Base-by-base conservation (phyloP, 2,329 filamentous ascomycete genomes). In the Cryphonectria radicalis region DNA sequence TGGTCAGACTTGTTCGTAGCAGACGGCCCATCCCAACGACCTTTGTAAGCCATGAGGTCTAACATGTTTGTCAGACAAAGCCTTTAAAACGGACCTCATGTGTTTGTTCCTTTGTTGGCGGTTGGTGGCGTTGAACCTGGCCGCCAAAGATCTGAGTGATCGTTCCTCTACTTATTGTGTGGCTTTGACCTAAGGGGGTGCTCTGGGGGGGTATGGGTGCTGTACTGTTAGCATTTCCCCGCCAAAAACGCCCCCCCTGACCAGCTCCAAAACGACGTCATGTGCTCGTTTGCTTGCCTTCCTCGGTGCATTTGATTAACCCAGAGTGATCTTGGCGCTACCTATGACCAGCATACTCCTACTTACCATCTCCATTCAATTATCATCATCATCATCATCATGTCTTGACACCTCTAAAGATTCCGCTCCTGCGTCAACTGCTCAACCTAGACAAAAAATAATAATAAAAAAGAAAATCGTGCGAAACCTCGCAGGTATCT, bases 261-360 rank as follows among this genome's bases (percentile, higher is more conserved):
- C 62, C n/a, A 46, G 19, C 40, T 28, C 37, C 32, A 46, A 64
- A 46, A 35, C 71, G 55, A 73, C 71, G 71, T 73, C 71, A 73
- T 71, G 69, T 66, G 69, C 50, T 59, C 43, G n/a, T 35, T 35
- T 50, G 50, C 19, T 63, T 66, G 62, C 62, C 65, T 63, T 57
- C 65, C 8, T n/a, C 28, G 35, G 43, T 67, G 62, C 43, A 64
- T 22, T 22, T 50, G 43, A 22, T 22, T 19, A 22, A 50, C 17
- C 60, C 59, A 37, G 19, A 25, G 28, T 35, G 42, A 53, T 40
- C 43, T 50, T 57, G n/a, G 11, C 62, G n/a, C 6, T 32, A 25
- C 28, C 40, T 11, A 53, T 35, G 8, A 66, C 19, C 10, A 63
- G 32, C 28, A 46, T 22, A 65, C 17, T 55, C n/a, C 28, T 7